Percentiles rank a stretch among this genome's conserved stretches.
Evolutionary conservation across 2,329 filamentous ascomycete species (phyloP).

Genomic region (Torrubiella hemipterigena): DNA sequence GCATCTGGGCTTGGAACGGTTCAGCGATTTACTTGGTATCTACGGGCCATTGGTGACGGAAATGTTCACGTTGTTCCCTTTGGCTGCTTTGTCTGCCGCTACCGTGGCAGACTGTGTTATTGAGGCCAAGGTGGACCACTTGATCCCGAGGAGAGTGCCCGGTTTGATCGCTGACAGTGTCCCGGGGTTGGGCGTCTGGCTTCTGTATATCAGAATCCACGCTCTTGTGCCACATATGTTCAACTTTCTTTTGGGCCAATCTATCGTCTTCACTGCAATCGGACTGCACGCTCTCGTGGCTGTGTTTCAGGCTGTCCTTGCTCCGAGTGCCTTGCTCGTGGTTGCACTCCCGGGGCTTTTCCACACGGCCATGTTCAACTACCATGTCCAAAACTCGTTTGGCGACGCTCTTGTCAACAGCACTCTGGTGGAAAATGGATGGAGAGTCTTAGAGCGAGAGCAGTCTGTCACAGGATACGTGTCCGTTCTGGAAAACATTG

Average conservation of each 20-base stretch:
- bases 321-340: conserved; percentile 57
- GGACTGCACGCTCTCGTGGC: conserved; percentile 60
- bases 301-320: conserved; percentile 49
- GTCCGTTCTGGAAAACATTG: conserved; percentile 69
- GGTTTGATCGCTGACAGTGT: conserved; percentile 48
- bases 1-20: conserved; percentile 59
- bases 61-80: conserved; percentile 56
- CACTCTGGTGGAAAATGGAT: conserved; percentile 53
- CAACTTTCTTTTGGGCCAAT: conserved; percentile 40
- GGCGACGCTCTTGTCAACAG: conserved; percentile 53
- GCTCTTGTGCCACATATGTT: conserved; percentile 23
- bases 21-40: conserved; percentile 53
- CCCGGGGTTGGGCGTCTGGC: conserved; percentile 55
- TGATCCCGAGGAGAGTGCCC: conserved; percentile 25
- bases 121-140: conserved; percentile 37
- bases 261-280: conserved; percentile 55
- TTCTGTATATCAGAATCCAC: conserved; percentile 42
- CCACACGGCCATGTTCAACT: conserved; percentile 60
- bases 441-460: conserved; percentile 64
- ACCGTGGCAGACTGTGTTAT: conserved; percentile 55
- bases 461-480: conserved; percentile 90
- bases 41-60: conserved; percentile 71
- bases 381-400: conserved; percentile 53
- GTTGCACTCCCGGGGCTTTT: conserved; percentile 60
- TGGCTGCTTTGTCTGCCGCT: conserved; percentile 52